Evolutionary conservation across 352 stramenopile species (phyloP).

Genomic region (Globisporangium acanthophoron): DNA sequence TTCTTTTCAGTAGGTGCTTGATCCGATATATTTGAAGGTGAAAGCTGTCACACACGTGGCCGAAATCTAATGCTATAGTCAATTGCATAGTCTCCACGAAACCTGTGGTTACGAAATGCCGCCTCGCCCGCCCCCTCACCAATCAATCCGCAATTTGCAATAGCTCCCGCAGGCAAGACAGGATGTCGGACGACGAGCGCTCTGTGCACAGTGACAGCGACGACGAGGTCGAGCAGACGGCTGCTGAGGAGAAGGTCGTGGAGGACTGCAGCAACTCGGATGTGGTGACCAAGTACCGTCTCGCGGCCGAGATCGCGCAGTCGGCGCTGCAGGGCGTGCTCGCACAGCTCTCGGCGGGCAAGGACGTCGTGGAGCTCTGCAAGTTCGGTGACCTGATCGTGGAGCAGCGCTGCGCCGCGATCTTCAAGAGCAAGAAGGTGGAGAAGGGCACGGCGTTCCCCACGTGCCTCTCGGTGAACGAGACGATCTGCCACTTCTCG

Average conservation of each 20-base stretch:
- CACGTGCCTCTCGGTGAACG: constrained; percentile 98
- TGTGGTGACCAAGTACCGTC: constrained; percentile 96
- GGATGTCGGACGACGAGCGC: constrained; percentile 45
- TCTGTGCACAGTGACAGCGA: constrained; percentile 64
- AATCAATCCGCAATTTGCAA: not conserved
- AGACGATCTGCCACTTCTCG: constrained; percentile 98
- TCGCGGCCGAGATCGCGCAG: constrained; percentile 98
- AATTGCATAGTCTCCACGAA: not conserved
- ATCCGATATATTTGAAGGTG: no score
- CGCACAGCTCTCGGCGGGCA: constrained; percentile 90
- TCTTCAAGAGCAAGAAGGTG: constrained; percentile 97
- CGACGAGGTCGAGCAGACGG: constrained; percentile 56
- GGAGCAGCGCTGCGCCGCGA: constrained; percentile 76
- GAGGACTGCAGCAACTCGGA: constrained; percentile 89
- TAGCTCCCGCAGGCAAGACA: not conserved
- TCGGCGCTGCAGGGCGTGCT: constrained; percentile 95
- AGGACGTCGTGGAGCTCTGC: constrained; percentile 95
- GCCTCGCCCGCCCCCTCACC: not conserved
- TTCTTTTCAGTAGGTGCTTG: no score
- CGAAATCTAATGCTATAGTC: no score
- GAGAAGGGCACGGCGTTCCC: constrained; percentile 99
- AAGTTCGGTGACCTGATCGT: constrained; percentile 89
- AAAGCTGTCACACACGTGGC: no score
- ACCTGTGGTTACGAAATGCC: not conserved
- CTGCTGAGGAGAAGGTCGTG: constrained; percentile 45